Base-by-base conservation (phyloP, 179 eudicot species). In the Carnegiea gigantea region DNA sequence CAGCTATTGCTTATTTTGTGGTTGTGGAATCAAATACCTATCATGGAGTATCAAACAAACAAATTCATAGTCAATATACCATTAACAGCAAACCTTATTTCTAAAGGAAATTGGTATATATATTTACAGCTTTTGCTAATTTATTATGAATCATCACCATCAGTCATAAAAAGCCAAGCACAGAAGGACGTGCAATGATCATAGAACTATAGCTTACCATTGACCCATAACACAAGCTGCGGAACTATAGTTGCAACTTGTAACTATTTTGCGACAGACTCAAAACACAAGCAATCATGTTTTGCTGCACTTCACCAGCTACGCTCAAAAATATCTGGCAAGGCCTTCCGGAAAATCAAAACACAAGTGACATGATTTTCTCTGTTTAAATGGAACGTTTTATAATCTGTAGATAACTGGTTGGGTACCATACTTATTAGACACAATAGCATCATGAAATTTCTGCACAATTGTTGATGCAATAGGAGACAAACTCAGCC, bases 1-100 rank as follows among this genome's bases (percentile, higher is more conserved):
- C 46, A 81, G 46, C 51, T 53, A 53, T 40, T 5, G 53, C 28
- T 67, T 67, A 67, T 26, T 67, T 67, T 26, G 72, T 67, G 72
- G 18, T 70, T 9, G 60, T 26, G 33, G 54, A 14, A 77, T 71
- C 24, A 84, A 30, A 11, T 24, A 40, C 72, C 54, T 9, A 64
- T n/a, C 6, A 49, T 81, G 10, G 26, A 15, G 67, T n/a, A 64
- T 60, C 17, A 23, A 33, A 67, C 51, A 24, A 67, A 67, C 40
- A 67, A 67, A 59, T 21, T 49, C 36, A 46, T 9, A 21, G 11
- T 49, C 49, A 24, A 26, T 48, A 26, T 48, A 75, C 64, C 59
- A 43, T 14, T 23, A 46, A 73, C 46, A 9, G 57, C 36, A 65
- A 65, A 26, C 15, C 33, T 26, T 5, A 23, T 6, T 65, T 65